phyloP scores from a whole-genome alignment of 306 rosid species.

The Dalbergia oliveri region DNA sequence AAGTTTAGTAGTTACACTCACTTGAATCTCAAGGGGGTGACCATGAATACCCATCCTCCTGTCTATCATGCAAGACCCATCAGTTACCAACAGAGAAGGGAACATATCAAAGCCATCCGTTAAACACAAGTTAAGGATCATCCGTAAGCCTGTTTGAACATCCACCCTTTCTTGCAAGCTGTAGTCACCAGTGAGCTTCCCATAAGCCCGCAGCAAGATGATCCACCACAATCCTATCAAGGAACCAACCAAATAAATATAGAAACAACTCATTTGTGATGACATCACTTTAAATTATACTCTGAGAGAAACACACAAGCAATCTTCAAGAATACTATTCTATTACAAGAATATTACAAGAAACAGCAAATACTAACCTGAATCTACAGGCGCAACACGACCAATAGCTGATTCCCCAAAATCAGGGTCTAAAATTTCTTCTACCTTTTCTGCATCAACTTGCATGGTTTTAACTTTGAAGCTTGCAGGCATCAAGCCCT shows the following conservation, averaged over 20 bases:
- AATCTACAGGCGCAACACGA: constrained; percentile 98
- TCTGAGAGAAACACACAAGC: not conserved
- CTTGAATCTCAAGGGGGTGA: constrained; percentile 98
- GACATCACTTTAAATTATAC: constrained; percentile 22
- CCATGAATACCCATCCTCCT: constrained; percentile 99
- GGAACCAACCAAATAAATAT: not conserved
- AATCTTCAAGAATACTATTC: not conserved
- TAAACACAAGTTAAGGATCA: constrained; percentile 92
- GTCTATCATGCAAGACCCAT: constrained; percentile 99
- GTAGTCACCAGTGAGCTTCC: constrained; percentile 86
- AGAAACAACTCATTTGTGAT: constrained; percentile 29
- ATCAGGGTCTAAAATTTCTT: constrained; percentile 96
- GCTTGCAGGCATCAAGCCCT: constrained; percentile 99
- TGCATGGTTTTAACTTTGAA: constrained; percentile 80
- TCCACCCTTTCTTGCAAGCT: constrained; percentile 89
- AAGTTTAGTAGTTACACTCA: constrained; percentile 48
- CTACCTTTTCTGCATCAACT: constrained; percentile 57
- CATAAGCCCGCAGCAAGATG: constrained; percentile 86
- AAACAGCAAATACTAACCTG: constrained; percentile 64
- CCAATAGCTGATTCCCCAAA: constrained; percentile 99
- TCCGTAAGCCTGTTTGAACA: constrained; percentile 89
- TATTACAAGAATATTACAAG: not conserved
- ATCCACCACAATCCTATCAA: constrained; percentile 97
- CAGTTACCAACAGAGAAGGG: constrained; percentile 94
- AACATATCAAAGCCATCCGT: constrained; percentile 95